phyloP scores from a whole-genome alignment of 805 yeast genomes.

The Metschnikowia bowlesiae region DNA sequence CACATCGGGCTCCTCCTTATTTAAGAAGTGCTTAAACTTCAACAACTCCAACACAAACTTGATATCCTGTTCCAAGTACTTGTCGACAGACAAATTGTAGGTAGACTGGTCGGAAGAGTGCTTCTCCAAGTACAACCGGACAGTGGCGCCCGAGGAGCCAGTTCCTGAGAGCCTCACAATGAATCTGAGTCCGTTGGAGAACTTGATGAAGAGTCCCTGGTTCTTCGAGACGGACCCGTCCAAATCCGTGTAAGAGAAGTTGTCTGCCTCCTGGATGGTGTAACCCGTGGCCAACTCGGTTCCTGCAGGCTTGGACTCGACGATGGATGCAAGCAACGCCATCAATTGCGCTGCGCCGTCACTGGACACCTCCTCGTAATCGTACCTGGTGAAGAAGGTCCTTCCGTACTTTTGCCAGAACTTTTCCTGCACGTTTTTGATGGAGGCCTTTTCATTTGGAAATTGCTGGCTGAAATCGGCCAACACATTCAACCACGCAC shows the following conservation, averaged over 20 bases:
- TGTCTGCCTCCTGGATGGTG: slow-evolving; percentile 70
- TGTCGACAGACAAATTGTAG: slow-evolving; percentile 53
- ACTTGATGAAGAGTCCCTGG: slow-evolving; percentile 85
- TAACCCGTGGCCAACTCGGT: slow-evolving; percentile 44
- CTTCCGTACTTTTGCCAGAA: slow-evolving; percentile 95
- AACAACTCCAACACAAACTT: slow-evolving; percentile 61
- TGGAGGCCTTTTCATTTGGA: slow-evolving; percentile 58
- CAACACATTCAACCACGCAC: slow-evolving; percentile 94
- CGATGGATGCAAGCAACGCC: slow-evolving; percentile 33
- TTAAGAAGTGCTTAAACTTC: slow-evolving; percentile 67
- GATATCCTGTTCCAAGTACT: slow-evolving; percentile 62
- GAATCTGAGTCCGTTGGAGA: slow-evolving; percentile 76
- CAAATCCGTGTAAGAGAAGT: slow-evolving; percentile 87
- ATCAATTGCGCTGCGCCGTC: slow-evolving; percentile 74
- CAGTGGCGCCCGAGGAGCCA: slow-evolving; percentile 97
- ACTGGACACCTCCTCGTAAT: slow-evolving; percentile 75
- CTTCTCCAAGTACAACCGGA: slow-evolving; percentile 85
- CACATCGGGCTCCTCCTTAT: slow-evolving; percentile 85
- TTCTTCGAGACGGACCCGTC: slow-evolving; percentile 86
- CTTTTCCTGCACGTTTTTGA: slow-evolving; percentile 70
- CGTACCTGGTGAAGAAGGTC: slow-evolving; percentile 95
- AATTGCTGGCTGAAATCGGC: slow-evolving; percentile 70
- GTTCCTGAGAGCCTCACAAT: slow-evolving; percentile 94
- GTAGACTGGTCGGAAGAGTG: slow-evolving; percentile 58
- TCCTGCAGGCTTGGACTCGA: slow-evolving; percentile 40